Conservation (phyloP, 2,329 filamentous ascomycete species). For the Nemania sp. region DNA sequence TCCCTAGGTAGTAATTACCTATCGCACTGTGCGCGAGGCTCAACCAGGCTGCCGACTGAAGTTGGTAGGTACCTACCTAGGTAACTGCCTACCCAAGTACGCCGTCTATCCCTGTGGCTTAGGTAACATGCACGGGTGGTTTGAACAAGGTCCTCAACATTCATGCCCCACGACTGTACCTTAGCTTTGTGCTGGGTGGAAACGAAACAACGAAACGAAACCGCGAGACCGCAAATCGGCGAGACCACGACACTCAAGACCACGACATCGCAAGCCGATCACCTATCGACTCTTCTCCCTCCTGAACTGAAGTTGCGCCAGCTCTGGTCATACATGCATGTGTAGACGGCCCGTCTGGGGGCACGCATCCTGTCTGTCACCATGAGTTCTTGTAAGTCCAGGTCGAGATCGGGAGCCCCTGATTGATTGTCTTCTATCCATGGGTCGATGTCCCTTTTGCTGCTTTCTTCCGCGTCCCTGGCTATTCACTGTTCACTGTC, state of each 20-base stretch:
- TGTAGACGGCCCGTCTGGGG: slow-evolving; percentile 38
- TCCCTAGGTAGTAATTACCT: too few species aligned
- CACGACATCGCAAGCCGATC: not conserved
- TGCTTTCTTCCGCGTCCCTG: not conserved
- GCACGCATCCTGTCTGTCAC: slow-evolving; percentile 28
- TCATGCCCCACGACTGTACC: slow-evolving; percentile 19
- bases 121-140: too few species aligned
- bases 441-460: not conserved
- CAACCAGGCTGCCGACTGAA: too few species aligned
- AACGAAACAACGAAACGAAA: slow-evolving; percentile 13
- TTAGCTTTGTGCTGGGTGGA: not conserved
- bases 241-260: slow-evolving; percentile 6
- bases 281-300: not conserved
- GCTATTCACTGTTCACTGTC: not conserved
- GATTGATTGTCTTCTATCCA: not conserved
- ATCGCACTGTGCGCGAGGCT: too few species aligned
- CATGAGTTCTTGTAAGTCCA: slow-evolving; percentile 41
- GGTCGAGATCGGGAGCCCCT: not conserved
- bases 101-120: too few species aligned
- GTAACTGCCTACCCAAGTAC: too few species aligned
- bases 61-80: too few species aligned
- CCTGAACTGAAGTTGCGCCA: not conserved
- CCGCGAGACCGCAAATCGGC: too few species aligned
- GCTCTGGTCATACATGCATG: slow-evolving; percentile 35
- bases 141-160: slow-evolving; percentile 1